Conservation (phyloP, 1,284 basidiomycete species). For the Anthracocystis panici-leucophaei region DNA sequence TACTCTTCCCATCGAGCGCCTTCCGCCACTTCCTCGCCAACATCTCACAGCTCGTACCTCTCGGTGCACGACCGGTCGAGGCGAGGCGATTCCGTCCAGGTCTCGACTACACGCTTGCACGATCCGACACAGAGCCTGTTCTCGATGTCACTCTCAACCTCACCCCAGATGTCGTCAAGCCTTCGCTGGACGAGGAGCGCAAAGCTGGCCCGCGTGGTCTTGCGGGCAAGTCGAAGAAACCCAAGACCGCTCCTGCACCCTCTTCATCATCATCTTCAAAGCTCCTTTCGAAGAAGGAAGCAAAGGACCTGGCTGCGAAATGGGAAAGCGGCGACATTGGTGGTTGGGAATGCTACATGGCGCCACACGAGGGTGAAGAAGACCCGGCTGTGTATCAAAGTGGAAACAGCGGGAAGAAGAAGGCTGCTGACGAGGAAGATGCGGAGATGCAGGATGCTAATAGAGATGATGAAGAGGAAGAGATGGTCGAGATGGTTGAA, state of each 20-base stretch:
- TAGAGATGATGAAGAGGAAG: conserved; percentile 70
- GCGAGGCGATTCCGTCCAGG: conserved; percentile 91
- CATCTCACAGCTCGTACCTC: conserved; percentile 81
- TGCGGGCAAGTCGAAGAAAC: conserved; percentile 64
- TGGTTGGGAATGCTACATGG: conserved; percentile 98
- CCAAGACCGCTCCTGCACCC: conserved; percentile 18
- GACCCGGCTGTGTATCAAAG: conserved; percentile 86
- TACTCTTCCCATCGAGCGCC: conserved; percentile 79
- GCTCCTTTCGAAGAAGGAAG: conserved; percentile 51
- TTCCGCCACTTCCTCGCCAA: conserved; percentile 91
- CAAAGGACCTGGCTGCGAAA: conserved; percentile 66
- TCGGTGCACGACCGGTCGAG: conserved; percentile 76
- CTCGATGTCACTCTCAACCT: conserved; percentile 90
- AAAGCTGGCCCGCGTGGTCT: conserved; percentile 60
- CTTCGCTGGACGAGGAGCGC: conserved; percentile 54
- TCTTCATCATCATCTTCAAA: conserved; percentile 17
- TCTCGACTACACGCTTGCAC: conserved; percentile 93
- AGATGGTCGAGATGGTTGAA: conserved; percentile 63
- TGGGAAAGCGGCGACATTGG: conserved; percentile 87
- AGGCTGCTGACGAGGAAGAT: conserved; percentile 36
- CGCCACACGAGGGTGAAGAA: conserved; percentile 86
- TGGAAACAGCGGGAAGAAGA: conserved; percentile 68
- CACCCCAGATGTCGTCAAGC: conserved; percentile 76
- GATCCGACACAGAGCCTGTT: conserved; percentile 80
- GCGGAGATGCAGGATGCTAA: conserved; percentile 60